phyloP scores from a whole-genome alignment of 75 land plant genomes.

The Ceratopteris richardii region DNA sequence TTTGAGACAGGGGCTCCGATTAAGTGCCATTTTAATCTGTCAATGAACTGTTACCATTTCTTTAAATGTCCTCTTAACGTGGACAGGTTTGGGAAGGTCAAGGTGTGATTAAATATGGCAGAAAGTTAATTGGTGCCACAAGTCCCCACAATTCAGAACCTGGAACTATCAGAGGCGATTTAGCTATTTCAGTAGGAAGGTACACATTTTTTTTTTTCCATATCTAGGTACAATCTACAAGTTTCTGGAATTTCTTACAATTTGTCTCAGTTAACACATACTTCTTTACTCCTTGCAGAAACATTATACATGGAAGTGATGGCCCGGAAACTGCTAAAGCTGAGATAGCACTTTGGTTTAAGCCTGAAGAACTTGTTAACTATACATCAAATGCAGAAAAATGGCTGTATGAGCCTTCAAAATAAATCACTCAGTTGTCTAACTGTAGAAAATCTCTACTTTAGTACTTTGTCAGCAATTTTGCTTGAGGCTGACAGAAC shows the following conservation, averaged over 20 bases:
- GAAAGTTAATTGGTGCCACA: slow-evolving; percentile 93
- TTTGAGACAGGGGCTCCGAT: background rate
- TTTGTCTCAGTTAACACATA: background rate
- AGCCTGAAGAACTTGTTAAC: slow-evolving; percentile 67
- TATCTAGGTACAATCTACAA: too few species aligned
- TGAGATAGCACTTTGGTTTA: slow-evolving; percentile 83
- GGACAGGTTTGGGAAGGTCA: slow-evolving; percentile 96
- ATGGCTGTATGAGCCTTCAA: slow-evolving; percentile 77
- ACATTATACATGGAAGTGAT: slow-evolving; percentile 84
- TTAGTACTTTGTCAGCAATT: too few species aligned
- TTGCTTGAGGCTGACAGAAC: too few species aligned
- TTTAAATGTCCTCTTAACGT: too few species aligned
- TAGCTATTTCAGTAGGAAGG: slow-evolving; percentile 90
- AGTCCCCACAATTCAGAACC: slow-evolving; percentile 96
- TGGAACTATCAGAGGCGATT: slow-evolving; percentile 92
- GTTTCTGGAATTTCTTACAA: background rate
- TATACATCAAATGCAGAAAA: slow-evolving; percentile 71
- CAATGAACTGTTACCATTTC: too few species aligned
- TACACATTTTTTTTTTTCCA: too few species aligned
- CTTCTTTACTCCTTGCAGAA: slow-evolving; percentile 25
- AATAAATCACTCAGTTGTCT: too few species aligned
- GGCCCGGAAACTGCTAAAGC: slow-evolving; percentile 81
- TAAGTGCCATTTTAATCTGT: background rate
- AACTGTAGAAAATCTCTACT: too few species aligned
- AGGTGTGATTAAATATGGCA: slow-evolving; percentile 92